These are phyloP conservation scores for Harringtonia aguacate DNA, from an alignment of 2,329 filamentous ascomycete genomes.

Conservation along the genomic window DNA sequence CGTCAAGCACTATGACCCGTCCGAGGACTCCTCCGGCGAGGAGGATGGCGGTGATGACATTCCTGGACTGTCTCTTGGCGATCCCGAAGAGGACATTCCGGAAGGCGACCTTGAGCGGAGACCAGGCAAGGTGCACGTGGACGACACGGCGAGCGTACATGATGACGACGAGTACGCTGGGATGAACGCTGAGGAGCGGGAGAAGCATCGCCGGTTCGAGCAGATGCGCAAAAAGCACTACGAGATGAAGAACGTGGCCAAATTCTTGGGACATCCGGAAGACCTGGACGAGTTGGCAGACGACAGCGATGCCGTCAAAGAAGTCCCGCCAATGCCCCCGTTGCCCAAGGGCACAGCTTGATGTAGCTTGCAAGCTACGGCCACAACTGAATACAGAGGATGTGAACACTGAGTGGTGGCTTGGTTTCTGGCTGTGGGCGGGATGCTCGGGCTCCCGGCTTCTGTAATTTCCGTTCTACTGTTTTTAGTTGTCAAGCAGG, in stretches of 20 bases:
- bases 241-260: constrained; percentile 93
- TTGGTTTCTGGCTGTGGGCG: too few relatives aligned
- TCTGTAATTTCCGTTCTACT: too few relatives aligned
- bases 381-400: too few relatives aligned
- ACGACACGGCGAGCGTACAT: constrained; percentile 40
- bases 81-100: constrained; percentile 68
- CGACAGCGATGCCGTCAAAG: constrained; percentile 36
- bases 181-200: constrained; percentile 60
- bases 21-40: constrained; percentile 79
- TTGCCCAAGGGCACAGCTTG: constrained; percentile 1
- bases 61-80: constrained; percentile 81
- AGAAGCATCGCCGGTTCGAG: constrained; percentile 91
- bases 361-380: too few relatives aligned
- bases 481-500: too few relatives aligned
- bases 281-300: constrained; percentile 50
- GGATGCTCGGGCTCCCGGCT: too few relatives aligned
- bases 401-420: too few relatives aligned
- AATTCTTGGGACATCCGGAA: constrained; percentile 69
- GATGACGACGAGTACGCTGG: constrained; percentile 44
- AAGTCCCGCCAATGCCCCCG: constrained; percentile 4
- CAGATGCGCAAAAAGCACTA: constrained; percentile 91
- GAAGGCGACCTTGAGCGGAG: constrained; percentile 32
- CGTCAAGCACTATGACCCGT: constrained; percentile 80
- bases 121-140: constrained; percentile 70
- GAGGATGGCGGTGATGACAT: constrained; percentile 69